Evolutionary conservation across 2,329 filamentous ascomycete species (phyloP).

Genomic region (Monosporascus sp.): DNA sequence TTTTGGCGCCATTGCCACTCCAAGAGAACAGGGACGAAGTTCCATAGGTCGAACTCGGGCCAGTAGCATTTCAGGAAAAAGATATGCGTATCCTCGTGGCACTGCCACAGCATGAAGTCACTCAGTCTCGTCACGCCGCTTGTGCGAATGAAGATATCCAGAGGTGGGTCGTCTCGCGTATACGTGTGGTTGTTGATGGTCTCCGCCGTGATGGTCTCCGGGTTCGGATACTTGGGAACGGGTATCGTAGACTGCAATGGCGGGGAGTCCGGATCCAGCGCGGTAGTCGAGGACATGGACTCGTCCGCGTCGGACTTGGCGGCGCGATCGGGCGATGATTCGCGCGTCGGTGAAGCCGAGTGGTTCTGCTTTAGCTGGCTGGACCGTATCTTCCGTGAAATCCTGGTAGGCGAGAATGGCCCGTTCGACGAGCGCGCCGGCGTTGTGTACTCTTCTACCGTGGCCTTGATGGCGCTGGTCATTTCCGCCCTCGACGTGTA

Average conservation of each 20-base stretch:
- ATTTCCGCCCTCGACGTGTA: slow-evolving; percentile 97
- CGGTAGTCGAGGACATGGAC: slow-evolving; percentile 57
- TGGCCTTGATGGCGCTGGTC: slow-evolving; percentile 79
- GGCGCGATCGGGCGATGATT: slow-evolving; percentile 43
- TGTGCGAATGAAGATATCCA: slow-evolving; percentile 87
- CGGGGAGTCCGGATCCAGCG: slow-evolving; percentile 50
- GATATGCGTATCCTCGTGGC: slow-evolving; percentile 85
- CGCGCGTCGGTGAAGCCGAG: slow-evolving; percentile 43
- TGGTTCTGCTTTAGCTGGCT: slow-evolving; percentile 51
- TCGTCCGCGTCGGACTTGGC: slow-evolving; percentile 46
- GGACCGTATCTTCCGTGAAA: slow-evolving; percentile 77
- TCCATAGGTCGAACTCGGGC: slow-evolving; percentile 93
- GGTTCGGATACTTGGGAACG: slow-evolving; percentile 53
- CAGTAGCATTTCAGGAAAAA: slow-evolving; percentile 89
- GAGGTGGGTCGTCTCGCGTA: slow-evolving; percentile 76
- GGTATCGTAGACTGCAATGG: slow-evolving; percentile 31
- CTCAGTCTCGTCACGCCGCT: slow-evolving; percentile 89
- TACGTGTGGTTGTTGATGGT: slow-evolving; percentile 85
- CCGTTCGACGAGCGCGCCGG: slow-evolving; percentile 62
- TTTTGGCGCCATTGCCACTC: slow-evolving; percentile 77
- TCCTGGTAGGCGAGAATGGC: slow-evolving; percentile 82
- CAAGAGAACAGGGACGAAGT: slow-evolving; percentile 85
- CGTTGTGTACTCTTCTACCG: slow-evolving; percentile 79
- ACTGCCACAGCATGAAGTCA: slow-evolving; percentile 99
- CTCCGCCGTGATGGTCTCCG: slow-evolving; percentile 79